Base-by-base conservation (phyloP, 305 asterid species). In the Rubia balearica region DNA sequence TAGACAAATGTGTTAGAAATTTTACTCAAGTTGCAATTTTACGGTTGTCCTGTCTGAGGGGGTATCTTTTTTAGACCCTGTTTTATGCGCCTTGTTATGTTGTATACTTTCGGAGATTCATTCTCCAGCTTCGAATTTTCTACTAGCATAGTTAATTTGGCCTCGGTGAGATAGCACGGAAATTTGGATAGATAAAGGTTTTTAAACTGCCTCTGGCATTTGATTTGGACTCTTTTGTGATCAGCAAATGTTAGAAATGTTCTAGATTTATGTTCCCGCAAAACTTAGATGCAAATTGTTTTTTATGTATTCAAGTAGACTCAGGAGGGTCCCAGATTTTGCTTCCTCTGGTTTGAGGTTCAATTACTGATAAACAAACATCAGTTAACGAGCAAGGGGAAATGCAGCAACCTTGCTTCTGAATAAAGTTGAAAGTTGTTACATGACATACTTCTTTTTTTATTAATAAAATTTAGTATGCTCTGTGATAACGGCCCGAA, bases 31-130 rank as follows among this genome's bases (percentile, higher is more conserved):
- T 64, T 65, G 71, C 66, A 73, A 61, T 55, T 67, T n/a, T 73
- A 13, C 14, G 12, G 49, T 30, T 67, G 71, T 73, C 61, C 67
- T 22, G 33, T 9, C 38, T 7, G 67, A 64, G 57, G 74, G 72
- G 83, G 86, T 77, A 84, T 75, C 61, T 51, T 70, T 73, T 69
- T 66, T 36, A 61, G 60, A 53, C 74, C 86, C 85, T 79, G 69
- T 55, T 48, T 71, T 72, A 82, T 81, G 73, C 81, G 64, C 65
- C 74, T 60, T 40, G 11, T 49, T 43, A 22, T 43, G 30, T 57
- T 57, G 67, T 61, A 30, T 36, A 14, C 64, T 42, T 71, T 53
- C 21, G 19, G 33, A 53, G 51, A 53, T 53, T 19, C 30, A 6
- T 36, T 53, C 21, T 36, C 64, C 71, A 30, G 8, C 16, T 73